Evolutionary conservation across 208 protist genomes (phyloP).

Genomic region (Acanthamoeba triangularis): DNA sequence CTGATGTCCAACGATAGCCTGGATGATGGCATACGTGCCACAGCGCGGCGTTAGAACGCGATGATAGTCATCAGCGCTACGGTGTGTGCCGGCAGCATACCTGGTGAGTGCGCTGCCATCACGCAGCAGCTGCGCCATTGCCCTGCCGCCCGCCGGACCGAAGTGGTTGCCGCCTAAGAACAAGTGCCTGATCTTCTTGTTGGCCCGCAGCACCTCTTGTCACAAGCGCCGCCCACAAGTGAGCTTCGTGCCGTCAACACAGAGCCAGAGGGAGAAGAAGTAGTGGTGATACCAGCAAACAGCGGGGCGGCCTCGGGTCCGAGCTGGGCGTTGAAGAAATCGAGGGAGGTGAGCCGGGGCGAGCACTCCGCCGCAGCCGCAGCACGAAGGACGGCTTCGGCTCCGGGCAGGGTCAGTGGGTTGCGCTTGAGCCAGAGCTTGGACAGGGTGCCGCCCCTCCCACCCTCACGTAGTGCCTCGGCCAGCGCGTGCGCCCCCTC

Average conservation of each 20-base stretch:
- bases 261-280: neutral
- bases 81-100: neutral
- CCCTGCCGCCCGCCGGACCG: neutral
- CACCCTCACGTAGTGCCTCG: neutral
- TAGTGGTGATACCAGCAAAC: neutral
- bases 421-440: conserved; percentile 51
- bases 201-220: neutral
- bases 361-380: neutral
- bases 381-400: neutral
- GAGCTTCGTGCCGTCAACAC: neutral
- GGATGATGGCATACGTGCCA: neutral
- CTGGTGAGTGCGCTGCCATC: neutral
- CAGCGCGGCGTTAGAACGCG: neutral
- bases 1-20: conserved; percentile 48
- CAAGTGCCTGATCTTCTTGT: conserved; percentile 10
- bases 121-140: neutral
- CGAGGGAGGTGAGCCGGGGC: conserved; percentile 29
- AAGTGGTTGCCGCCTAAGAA: conserved; percentile 48
- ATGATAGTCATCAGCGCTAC: neutral
- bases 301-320: neutral
- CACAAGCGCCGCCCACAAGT: too few relatives aligned
- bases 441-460: neutral
- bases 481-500: neutral
- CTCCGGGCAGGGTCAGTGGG: conserved; percentile 21
- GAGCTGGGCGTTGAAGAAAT: conserved; percentile 50